Conservation (phyloP, 2,329 filamentous ascomycete genomes). For the Claviceps sp. region DNA sequence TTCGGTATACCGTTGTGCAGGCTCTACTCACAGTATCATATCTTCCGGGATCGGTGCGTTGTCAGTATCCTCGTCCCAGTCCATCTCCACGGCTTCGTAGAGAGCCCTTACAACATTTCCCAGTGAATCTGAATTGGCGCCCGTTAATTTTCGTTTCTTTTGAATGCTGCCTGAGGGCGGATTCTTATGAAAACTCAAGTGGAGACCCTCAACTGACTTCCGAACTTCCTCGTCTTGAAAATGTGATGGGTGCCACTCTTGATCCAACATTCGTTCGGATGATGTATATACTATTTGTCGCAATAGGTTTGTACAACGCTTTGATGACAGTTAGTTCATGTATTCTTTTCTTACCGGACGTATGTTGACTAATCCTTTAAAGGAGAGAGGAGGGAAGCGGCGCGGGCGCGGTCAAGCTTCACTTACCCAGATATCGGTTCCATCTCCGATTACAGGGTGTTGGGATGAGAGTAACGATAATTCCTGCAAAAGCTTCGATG, state of each 20-base stretch:
- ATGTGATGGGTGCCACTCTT: slow-evolving; percentile 15
- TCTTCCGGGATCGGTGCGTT: slow-evolving; percentile 18
- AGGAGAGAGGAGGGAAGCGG: too few relatives aligned
- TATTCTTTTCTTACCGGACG: neutral
- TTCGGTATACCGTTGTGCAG: neutral
- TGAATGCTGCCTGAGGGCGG: slow-evolving; percentile 6
- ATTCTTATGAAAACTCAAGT: slow-evolving; percentile 13
- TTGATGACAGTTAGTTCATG: neutral
- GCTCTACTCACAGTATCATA: slow-evolving; percentile 32
- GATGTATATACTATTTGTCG: slow-evolving; percentile 13
- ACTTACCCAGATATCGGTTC: slow-evolving; percentile 29
- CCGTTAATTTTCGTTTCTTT: slow-evolving; percentile 19
- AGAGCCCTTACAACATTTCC: slow-evolving; percentile 11
- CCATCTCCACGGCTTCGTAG: slow-evolving; percentile 17
- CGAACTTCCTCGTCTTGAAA: slow-evolving; percentile 18
- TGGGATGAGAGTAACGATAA: slow-evolving; percentile 23
- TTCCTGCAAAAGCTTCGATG: slow-evolving; percentile 30
- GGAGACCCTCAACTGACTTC: slow-evolving; percentile 15
- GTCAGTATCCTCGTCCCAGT: slow-evolving; percentile 6
- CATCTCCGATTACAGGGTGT: slow-evolving; percentile 17
- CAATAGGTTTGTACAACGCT: slow-evolving; percentile 19
- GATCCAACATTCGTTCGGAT: slow-evolving; percentile 11
- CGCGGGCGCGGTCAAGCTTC: neutral
- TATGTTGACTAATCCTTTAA: too few relatives aligned
- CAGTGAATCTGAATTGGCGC: slow-evolving; percentile 10